A percentile compares a stretch with the other conserved stretches of the same genome.
phyloP scores from a whole-genome alignment of 225 moss, liverwort and hornwort genomes.

The Antitrichia curtipendula region DNA sequence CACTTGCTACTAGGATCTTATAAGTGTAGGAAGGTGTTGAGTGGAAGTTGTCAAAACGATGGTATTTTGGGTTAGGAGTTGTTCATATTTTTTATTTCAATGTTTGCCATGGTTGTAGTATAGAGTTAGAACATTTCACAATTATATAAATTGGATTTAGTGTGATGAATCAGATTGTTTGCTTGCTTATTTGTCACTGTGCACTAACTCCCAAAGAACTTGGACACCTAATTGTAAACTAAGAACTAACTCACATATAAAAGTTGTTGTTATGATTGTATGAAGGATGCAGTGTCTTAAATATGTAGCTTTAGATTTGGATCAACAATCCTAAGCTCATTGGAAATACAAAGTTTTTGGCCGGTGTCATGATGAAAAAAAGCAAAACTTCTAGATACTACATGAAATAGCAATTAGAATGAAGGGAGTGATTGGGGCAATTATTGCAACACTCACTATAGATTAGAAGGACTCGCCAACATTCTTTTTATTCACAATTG shows the following conservation, averaged over 20 bases:
- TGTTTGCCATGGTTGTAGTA: background rate
- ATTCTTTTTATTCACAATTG: too few species aligned
- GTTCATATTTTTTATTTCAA: background rate
- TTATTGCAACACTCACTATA: too few species aligned
- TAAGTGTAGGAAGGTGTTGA: background rate
- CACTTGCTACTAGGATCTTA: background rate
- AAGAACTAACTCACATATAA: background rate
- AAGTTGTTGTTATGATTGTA: fast-evolving
- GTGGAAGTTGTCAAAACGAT: background rate
- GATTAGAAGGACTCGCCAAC: too few species aligned
- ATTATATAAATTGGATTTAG: too few species aligned
- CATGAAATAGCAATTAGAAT: too few species aligned
- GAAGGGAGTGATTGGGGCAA: too few species aligned
- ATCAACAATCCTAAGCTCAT: background rate
- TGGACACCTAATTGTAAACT: background rate
- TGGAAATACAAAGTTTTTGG: background rate
- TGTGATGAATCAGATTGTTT: background rate
- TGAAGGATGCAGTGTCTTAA: background rate
- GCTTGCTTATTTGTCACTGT: background rate
- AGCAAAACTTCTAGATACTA: too few species aligned
- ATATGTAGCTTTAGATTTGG: background rate
- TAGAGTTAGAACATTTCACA: background rate
- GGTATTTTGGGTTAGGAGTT: background rate
- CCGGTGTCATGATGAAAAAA: too few species aligned
- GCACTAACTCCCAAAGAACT: fast-evolving